Percentiles rank a stretch among this genome's conserved stretches.
Conservation (phyloP, 768 basidiomycete species). For the Termitomyces sp. region DNA sequence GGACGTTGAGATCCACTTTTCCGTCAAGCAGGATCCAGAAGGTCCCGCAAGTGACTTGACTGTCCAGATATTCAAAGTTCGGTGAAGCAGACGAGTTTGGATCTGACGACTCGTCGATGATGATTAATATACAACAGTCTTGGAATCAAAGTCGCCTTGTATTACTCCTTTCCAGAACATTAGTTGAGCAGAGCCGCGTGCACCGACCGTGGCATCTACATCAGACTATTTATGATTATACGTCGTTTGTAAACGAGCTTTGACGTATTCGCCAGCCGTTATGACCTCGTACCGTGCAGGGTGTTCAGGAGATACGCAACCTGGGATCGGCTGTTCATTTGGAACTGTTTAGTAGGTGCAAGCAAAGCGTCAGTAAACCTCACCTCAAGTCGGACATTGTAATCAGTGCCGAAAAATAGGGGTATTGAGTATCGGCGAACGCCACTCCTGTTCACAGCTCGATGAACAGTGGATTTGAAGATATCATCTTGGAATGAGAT, state of each 20-base stretch:
- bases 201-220: not conserved
- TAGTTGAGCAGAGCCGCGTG: not conserved
- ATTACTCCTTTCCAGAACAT: not conserved
- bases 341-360: not conserved
- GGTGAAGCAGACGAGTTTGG: constrained; percentile 32
- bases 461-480: constrained; percentile 88
- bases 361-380: constrained; percentile 9
- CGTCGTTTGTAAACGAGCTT: constrained; percentile 64
- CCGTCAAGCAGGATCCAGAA: constrained; percentile 38
- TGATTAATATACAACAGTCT: not conserved
- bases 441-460: constrained; percentile 76
- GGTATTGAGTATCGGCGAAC: constrained; percentile 79
- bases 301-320: constrained; percentile 40
- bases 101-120: not conserved
- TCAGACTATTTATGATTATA: constrained; percentile 29
- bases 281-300: constrained; percentile 66
- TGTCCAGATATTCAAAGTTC: constrained; percentile 78
- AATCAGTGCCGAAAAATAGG: constrained; percentile 88
- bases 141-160: not conserved
- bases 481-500: constrained; percentile 59
- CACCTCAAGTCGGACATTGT: constrained; percentile 78
- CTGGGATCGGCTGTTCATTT: constrained; percentile 42
- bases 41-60: constrained; percentile 35
- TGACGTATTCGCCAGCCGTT: constrained; percentile 82
- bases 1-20: constrained; percentile 88